These are phyloP conservation scores for Eucalyptus decipiens DNA, from an alignment of 345 rosid genomes.

Conservation along the genomic window DNA sequence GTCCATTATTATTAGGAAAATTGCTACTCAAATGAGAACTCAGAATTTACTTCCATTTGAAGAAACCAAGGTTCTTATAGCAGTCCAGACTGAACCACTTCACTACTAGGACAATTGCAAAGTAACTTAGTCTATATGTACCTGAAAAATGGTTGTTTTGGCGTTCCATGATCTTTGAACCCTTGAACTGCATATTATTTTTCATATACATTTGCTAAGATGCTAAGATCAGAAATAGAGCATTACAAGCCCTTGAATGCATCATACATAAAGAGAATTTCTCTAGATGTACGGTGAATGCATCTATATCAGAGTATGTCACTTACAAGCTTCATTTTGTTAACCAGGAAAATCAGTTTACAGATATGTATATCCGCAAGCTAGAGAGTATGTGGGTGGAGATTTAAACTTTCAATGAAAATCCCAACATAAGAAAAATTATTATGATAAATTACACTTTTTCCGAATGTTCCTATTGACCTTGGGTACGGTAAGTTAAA, in stretches of 20 bases:
- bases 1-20: background rate
- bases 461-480: background rate
- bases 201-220: background rate
- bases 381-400: background rate
- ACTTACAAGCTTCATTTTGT: background rate
- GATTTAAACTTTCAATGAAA: background rate
- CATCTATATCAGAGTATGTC: background rate
- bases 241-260: background rate
- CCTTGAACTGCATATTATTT: conserved; percentile 42
- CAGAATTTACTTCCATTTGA: background rate
- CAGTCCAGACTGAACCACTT: background rate
- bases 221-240: background rate
- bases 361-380: background rate
- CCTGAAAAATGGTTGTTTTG: conserved; percentile 75
- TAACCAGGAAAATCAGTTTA: background rate
- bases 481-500: background rate
- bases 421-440: background rate
- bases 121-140: background rate
- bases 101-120: background rate
- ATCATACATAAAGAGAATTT: background rate
- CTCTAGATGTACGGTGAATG: background rate
- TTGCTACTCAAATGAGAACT: background rate
- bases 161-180: conserved; percentile 54
- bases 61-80: background rate
- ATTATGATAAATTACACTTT: background rate